Conservation (phyloP, 306 rosid species). For the Ziziphus jujuba region DNA sequence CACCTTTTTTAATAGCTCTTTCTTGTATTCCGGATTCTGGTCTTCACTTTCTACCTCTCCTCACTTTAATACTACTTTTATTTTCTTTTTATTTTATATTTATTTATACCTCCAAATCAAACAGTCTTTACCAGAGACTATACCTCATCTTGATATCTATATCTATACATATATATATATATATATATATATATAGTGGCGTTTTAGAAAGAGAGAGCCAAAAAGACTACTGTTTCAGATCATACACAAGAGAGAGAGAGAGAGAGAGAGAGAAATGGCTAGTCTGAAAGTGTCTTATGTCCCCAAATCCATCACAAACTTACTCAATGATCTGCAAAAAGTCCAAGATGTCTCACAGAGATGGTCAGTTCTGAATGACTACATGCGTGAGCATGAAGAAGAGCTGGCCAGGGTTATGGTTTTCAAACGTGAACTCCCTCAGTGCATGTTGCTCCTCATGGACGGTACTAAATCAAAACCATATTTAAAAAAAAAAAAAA, state of each 20-base stretch:
- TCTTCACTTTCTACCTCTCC: not conserved
- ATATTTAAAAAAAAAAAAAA: too few species aligned
- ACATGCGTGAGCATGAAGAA: slow-evolving; percentile 3
- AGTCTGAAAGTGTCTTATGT: slow-evolving; percentile 9
- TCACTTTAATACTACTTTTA: not conserved
- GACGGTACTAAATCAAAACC: slow-evolving; percentile 1
- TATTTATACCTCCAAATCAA: too few species aligned
- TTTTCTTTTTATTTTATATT: too few species aligned
- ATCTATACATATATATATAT: not conserved
- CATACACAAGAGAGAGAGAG: too few species aligned
- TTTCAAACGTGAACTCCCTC: slow-evolving; percentile 1
- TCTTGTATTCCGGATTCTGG: slow-evolving; percentile 17
- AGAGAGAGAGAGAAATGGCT: slow-evolving; percentile 6
- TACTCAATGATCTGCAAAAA: not conserved
- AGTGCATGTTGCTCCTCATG: slow-evolving; percentile 14
- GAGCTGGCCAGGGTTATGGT: slow-evolving; percentile 12
- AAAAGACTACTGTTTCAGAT: too few species aligned
- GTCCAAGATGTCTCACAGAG: slow-evolving; percentile 1
- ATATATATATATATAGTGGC: not conserved
- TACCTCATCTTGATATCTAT: not conserved
- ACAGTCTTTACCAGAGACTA: not conserved
- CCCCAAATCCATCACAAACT: slow-evolving; percentile 17
- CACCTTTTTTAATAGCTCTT: not conserved
- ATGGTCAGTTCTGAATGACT: slow-evolving; percentile 5
- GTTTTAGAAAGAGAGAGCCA: not conserved